Evolutionary conservation across 345 rosid genomes (phyloP).

Genomic region (Corchorus olitorius): DNA sequence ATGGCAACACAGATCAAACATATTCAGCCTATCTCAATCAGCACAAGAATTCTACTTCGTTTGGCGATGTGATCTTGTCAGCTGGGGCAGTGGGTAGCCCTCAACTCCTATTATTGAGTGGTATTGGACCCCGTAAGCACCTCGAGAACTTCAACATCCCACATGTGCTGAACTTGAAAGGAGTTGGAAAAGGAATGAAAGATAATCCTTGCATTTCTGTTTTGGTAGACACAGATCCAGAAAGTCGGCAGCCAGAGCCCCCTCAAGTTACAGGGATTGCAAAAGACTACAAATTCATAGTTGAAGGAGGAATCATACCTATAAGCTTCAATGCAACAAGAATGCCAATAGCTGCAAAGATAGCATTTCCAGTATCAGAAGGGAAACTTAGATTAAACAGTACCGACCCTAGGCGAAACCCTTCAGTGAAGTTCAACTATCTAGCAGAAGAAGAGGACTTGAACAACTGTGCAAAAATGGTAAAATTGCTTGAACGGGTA

Average conservation of each 20-base stretch:
- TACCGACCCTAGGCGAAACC: constrained; percentile 66
- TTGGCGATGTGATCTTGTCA: constrained; percentile 67
- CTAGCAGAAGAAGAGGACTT: constrained; percentile 52
- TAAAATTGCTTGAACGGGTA: constrained; percentile 49
- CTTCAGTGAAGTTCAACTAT: constrained; percentile 67
- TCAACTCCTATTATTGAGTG: constrained; percentile 64
- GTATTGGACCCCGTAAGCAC: constrained; percentile 61
- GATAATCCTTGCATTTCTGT: constrained; percentile 63
- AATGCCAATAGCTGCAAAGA: constrained; percentile 53
- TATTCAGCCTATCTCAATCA: constrained; percentile 54
- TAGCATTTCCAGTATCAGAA: constrained; percentile 68
- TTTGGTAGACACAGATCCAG: constrained; percentile 42
- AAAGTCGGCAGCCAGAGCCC: constrained; percentile 53
- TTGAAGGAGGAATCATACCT: constrained; percentile 56
- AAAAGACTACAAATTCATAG: constrained; percentile 49
- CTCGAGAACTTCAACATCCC: constrained; percentile 51
- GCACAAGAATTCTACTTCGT: constrained; percentile 29
- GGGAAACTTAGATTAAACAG: constrained; percentile 58
- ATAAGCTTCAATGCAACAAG: constrained; percentile 48
- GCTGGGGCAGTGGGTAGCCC: constrained; percentile 86
- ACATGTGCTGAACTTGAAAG: constrained; percentile 35
- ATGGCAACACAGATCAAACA: constrained; percentile 41
- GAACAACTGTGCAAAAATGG: constrained; percentile 58
- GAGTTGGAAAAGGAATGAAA: constrained; percentile 56
- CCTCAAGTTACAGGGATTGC: constrained; percentile 73